These are phyloP conservation scores for Metschnikowia kunwiensis DNA, from an alignment of 805 yeast species.

Conservation along the genomic window DNA sequence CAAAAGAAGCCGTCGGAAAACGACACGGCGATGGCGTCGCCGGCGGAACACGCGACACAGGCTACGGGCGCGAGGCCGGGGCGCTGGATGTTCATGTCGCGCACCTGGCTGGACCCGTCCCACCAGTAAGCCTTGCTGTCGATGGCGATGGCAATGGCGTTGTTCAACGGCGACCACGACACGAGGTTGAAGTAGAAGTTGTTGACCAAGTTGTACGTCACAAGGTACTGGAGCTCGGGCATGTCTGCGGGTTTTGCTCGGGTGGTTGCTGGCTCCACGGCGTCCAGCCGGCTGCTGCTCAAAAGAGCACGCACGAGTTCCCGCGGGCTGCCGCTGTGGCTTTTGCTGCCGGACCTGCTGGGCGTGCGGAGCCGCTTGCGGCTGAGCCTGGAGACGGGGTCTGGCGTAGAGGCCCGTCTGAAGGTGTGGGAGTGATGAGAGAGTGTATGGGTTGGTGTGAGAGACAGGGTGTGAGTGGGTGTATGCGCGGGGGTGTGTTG, in stretches of 20 bases:
- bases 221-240: conserved; percentile 19
- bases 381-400: background rate
- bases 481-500: too few relatives aligned
- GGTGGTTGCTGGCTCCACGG: background rate
- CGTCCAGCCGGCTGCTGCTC: conserved; percentile 2
- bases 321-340: conserved; percentile 7
- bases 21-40: conserved; percentile 51
- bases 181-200: conserved; percentile 77
- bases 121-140: conserved; percentile 59
- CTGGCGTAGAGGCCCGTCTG: too few relatives aligned
- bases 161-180: conserved; percentile 59
- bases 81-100: conserved; percentile 40
- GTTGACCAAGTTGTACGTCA: conserved; percentile 49
- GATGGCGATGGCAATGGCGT: conserved; percentile 63
- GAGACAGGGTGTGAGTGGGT: too few relatives aligned
- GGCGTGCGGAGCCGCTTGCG: conserved; percentile 5
- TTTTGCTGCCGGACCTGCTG: conserved; percentile 3
- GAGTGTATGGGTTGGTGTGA: too few relatives aligned
- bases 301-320: conserved; percentile 3
- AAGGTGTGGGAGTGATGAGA: too few relatives aligned
- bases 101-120: conserved; percentile 45
- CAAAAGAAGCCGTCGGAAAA: conserved; percentile 53
- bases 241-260: conserved; percentile 1
- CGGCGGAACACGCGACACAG: conserved; percentile 53
- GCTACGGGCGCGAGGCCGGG: conserved; percentile 37